Percentiles rank a stretch among this genome's conserved stretches.
These are phyloP conservation scores for Carex pumila DNA, from an alignment of 176 grass and related monocot genomes.

Conservation along the genomic window DNA sequence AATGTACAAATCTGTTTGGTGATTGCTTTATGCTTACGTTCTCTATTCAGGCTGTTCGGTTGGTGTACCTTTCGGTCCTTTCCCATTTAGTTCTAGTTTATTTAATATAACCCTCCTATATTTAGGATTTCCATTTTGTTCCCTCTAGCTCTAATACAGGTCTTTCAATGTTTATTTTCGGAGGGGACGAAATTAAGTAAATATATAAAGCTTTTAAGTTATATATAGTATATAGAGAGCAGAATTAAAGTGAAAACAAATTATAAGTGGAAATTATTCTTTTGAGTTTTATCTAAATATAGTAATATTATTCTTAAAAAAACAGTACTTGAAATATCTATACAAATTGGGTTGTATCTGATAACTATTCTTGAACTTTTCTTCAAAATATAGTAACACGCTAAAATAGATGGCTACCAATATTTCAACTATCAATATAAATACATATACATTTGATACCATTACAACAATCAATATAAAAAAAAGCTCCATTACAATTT, in stretches of 20 bases:
- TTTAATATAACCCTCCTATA: not conserved
- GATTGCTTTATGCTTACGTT: slow-evolving; percentile 10
- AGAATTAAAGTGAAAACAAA: not conserved
- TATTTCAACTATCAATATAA: not conserved
- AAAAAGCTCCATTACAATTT: no score
- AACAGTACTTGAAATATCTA: not conserved
- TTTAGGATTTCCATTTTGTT: not conserved
- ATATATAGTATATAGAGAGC: not conserved
- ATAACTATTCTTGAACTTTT: no score
- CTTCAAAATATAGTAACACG: no score
- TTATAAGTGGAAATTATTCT: not conserved
- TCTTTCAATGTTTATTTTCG: not conserved
- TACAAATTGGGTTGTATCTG: not conserved
- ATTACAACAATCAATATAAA: not conserved
- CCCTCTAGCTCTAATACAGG: not conserved
- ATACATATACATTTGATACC: not conserved
- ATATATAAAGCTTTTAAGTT: not conserved
- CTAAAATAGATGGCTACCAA: no score
- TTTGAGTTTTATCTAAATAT: not conserved
- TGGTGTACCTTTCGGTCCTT: slow-evolving; percentile 28
- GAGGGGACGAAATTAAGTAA: not conserved
- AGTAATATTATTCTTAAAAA: not conserved
- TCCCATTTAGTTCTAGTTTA: not conserved
- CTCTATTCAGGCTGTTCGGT: slow-evolving; percentile 1
- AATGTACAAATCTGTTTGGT: slow-evolving; percentile 16